Evolutionary conservation across 2,329 filamentous ascomycete genomes (phyloP).

Genomic region (Chaetomium olivaceum): DNA sequence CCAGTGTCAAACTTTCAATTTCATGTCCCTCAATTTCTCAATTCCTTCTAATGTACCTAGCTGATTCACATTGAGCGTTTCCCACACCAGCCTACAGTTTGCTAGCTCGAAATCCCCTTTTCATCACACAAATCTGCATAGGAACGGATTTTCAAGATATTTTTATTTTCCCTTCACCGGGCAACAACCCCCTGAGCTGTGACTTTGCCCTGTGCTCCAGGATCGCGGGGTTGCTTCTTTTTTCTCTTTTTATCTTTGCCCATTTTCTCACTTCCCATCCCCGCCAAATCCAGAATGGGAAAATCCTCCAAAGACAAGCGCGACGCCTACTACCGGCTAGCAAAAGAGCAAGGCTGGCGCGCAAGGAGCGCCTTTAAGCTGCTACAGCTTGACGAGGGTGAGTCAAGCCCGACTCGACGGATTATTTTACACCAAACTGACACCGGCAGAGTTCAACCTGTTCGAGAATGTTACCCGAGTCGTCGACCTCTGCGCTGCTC

Average conservation of each 20-base stretch:
- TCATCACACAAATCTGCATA: neutral
- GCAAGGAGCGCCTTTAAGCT: constrained; percentile 96
- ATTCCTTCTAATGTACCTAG: neutral
- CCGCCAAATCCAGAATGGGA: constrained; percentile 63
- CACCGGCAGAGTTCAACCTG: constrained; percentile 77
- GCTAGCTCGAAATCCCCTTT: neutral
- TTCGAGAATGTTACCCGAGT: constrained; percentile 89
- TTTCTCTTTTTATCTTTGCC: neutral
- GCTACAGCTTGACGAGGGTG: constrained; percentile 84
- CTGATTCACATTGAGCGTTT: neutral
- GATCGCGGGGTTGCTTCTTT: neutral
- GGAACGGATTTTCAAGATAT: neutral
- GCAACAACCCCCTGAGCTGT: neutral
- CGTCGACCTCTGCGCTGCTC: constrained; percentile 92
- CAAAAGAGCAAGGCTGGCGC: constrained; percentile 98
- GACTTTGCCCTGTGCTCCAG: neutral
- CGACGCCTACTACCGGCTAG: constrained; percentile 94
- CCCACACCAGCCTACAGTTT: neutral
- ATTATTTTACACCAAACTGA: constrained; percentile 11
- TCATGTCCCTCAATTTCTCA: neutral
- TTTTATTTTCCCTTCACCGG: neutral
- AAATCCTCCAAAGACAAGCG: constrained; percentile 99
- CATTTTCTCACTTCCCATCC: constrained; percentile 34
- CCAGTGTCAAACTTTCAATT: neutral
- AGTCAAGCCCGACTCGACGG: constrained; percentile 14